Evolutionary conservation across 179 eudicot species (phyloP).

Genomic region (Corrigiola litoralis): DNA sequence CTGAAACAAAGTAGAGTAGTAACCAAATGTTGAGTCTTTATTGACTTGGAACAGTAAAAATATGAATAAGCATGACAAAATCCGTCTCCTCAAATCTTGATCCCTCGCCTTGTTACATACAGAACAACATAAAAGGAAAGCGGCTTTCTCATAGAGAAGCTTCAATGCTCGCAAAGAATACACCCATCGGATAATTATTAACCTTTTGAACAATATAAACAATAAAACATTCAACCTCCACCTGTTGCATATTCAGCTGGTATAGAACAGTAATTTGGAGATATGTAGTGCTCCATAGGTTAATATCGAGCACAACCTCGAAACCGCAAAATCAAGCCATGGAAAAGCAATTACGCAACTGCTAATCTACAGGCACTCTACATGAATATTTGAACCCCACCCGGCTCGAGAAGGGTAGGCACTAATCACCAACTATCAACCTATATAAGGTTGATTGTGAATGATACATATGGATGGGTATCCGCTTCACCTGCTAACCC

Average conservation of each 20-base stretch:
- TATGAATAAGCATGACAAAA: background rate
- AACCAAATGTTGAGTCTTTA: slow-evolving; percentile 5
- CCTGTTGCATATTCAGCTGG: slow-evolving; percentile 10
- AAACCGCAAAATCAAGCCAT: slow-evolving; percentile 14
- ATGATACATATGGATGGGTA: slow-evolving; percentile 78
- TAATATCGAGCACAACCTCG: slow-evolving; percentile 8
- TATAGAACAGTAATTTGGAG: slow-evolving; percentile 1
- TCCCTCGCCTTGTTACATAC: slow-evolving; percentile 6
- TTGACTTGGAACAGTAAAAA: slow-evolving; percentile 2
- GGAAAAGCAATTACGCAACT: slow-evolving; percentile 18
- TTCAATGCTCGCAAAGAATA: slow-evolving; percentile 15
- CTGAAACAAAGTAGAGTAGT: background rate
- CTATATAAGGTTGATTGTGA: slow-evolving; percentile 80
- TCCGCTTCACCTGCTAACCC: slow-evolving; percentile 78
- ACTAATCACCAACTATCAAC: slow-evolving; percentile 11
- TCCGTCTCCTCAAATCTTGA: slow-evolving; percentile 2
- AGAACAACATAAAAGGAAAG: background rate
- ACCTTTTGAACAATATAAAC: slow-evolving; percentile 24
- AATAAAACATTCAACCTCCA: slow-evolving; percentile 7
- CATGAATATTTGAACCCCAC: slow-evolving; percentile 17
- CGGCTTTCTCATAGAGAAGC: slow-evolving; percentile 1
- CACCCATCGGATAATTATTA: slow-evolving; percentile 20
- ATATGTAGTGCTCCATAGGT: slow-evolving; percentile 9
- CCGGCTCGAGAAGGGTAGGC: slow-evolving; percentile 10
- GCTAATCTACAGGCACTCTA: slow-evolving; percentile 23